Evolutionary conservation across 345 rosid genomes (phyloP).

Genomic region (Ceriops zippeliana): DNA sequence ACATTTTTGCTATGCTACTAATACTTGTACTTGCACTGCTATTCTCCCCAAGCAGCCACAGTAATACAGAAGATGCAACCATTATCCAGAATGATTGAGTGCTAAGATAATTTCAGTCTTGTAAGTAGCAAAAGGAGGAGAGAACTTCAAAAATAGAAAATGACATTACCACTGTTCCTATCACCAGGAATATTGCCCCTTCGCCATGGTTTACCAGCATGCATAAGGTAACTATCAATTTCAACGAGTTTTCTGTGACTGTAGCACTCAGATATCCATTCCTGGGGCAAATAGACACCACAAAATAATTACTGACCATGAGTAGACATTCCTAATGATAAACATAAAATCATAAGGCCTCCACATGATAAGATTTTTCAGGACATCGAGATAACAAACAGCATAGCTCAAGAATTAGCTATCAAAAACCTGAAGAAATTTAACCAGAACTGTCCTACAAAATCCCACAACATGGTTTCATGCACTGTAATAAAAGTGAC

Average conservation of each 20-base stretch:
- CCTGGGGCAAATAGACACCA: constrained; percentile 38
- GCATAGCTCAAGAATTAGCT: too few species aligned
- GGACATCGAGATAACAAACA: too few species aligned
- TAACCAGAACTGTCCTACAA: too few species aligned
- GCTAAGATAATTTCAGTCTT: too few species aligned
- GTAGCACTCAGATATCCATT: constrained; percentile 77
- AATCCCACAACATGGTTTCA: too few species aligned
- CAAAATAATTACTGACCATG: constrained; percentile 2
- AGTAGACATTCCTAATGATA: not conserved
- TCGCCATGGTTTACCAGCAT: constrained; percentile 91
- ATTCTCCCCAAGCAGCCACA: too few species aligned
- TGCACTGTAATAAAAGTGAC: too few species aligned
- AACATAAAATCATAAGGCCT: not conserved
- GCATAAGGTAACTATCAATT: constrained; percentile 74
- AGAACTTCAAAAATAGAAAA: not conserved
- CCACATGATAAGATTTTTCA: not conserved
- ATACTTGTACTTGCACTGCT: too few species aligned
- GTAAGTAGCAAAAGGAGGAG: not conserved
- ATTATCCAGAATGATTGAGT: too few species aligned
- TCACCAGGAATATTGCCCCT: constrained; percentile 28
- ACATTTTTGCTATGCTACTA: too few species aligned
- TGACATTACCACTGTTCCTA: constrained; percentile 36
- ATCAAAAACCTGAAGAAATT: too few species aligned
- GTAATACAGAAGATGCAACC: too few species aligned
- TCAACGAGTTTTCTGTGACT: constrained; percentile 65